Evolutionary conservation across 2,329 filamentous ascomycete species (phyloP), one percentile per base, ranked within the genome.

Genomic region (Exophiala sp.): DNA sequence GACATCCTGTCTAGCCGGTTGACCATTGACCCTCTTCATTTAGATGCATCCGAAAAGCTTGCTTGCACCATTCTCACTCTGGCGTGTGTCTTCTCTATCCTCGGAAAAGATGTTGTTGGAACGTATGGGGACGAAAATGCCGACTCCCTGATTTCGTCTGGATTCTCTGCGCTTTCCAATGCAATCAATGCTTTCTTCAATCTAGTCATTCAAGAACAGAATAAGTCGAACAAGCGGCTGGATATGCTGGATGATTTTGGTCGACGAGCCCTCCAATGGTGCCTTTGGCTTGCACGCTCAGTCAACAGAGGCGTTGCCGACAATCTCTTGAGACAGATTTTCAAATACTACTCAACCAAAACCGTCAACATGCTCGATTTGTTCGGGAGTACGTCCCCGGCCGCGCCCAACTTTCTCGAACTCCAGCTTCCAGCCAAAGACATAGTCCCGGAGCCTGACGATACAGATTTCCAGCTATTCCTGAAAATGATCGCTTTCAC

Each of bases 301-400:
- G 45, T 54, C 12, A 21, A 46, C 3, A 29, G 21, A 8, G 44
- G 51, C 10, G 36, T 39, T n/a, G 47, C 43, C 20, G 54, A 62
- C 34, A 47, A 52, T 38, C 36, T 62, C 14, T 40, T 59, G 8
- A 58, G 57, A 36, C 43, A 55, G 36, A 47, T 59, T 47, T 59
- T 62, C 54, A 59, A 58, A 32, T 42, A 54, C 14, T 62, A 60
- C 42, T 57, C 52, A 9, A 42, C 58, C 38, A 55, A 52, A 43
- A 44, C 53, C n/a, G 58, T 54, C 51, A 55, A 59, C 24, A 62
- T 62, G 59, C 48, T 58, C 8, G 54, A 59, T 16, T 49, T 62
- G 35, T 62, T 62, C 29, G 36, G 44, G 11, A 16, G 10, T 5
- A 44, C 34, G 21, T 36, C 39, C 9, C 36, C 20, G n/a, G 34